Conservation (phyloP, 1,284 basidiomycete species). For the Anthracocystis panici-leucophaei region DNA sequence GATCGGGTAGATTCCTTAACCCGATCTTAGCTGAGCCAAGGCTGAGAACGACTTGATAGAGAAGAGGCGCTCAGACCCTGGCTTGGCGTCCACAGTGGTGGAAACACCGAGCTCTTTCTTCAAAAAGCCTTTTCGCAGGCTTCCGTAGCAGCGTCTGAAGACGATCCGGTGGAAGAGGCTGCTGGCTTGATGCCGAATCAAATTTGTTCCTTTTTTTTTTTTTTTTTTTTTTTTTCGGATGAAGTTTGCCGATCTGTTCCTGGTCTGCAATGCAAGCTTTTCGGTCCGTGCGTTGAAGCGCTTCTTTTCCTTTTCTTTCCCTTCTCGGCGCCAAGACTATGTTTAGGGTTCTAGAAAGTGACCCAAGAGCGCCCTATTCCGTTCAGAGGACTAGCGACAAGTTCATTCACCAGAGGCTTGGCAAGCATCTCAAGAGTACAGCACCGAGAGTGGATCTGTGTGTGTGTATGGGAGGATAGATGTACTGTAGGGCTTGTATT, state of each 20-base stretch:
- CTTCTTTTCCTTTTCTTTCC: not conserved
- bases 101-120: too few relatives aligned
- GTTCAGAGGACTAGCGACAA: not conserved
- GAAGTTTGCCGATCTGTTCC: not conserved
- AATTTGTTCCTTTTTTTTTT: not conserved
- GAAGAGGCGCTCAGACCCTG: too few relatives aligned
- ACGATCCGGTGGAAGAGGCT: not conserved
- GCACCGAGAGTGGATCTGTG: too few relatives aligned
- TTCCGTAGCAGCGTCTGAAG: not conserved
- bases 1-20: too few relatives aligned
- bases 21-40: too few relatives aligned
- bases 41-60: too few relatives aligned
- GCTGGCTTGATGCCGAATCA: not conserved
- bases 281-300: conserved; percentile 5
- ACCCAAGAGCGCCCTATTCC: not conserved
- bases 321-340: not conserved
- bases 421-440: too few relatives aligned
- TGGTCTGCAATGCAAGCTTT: not conserved
- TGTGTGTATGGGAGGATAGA: too few relatives aligned
- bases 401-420: too few relatives aligned
- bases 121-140: too few relatives aligned
- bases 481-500: too few relatives aligned
- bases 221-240: not conserved
- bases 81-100: too few relatives aligned
- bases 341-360: conserved; percentile 1